A percentile compares a stretch with the other conserved stretches of the same genome.
These are phyloP conservation scores for Plasmodium vivax DNA, from an alignment of 169 alveolate genomes.

Conservation along the genomic window DNA sequence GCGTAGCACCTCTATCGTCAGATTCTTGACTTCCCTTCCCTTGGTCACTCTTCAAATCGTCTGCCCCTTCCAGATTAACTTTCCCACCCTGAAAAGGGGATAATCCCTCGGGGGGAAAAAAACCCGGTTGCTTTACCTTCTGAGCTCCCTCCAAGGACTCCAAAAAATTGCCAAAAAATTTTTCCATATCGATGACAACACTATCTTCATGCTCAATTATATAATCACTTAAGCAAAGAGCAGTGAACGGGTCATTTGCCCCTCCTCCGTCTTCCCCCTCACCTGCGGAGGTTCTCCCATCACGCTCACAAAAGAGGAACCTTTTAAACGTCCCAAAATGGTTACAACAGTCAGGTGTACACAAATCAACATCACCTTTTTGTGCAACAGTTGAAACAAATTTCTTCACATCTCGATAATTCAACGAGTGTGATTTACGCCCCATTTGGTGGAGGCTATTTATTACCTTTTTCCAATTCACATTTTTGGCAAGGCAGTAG, in stretches of 20 bases:
- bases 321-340: constrained; percentile 17
- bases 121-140: not conserved
- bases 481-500: constrained; percentile 38
- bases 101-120: not conserved
- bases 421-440: constrained; percentile 6
- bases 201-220: constrained; percentile 44
- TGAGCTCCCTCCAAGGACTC: not conserved
- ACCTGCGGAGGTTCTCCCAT: not conserved
- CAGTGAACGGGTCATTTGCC: not conserved
- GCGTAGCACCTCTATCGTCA: not conserved
- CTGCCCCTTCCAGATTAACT: not conserved
- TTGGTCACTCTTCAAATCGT: not conserved
- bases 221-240: constrained; percentile 24
- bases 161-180: constrained; percentile 26
- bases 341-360: not conserved
- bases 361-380: not conserved
- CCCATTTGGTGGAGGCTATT: not conserved
- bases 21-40: not conserved
- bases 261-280: not conserved
- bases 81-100: not conserved
- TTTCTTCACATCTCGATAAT: constrained; percentile 37
- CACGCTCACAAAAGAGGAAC: constrained; percentile 11
- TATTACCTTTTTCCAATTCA: constrained; percentile 21
- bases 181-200: constrained; percentile 19
- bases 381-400: constrained; percentile 8